Conservation (phyloP, 768 basidiomycete genomes). For the Trametes coccinea region DNA sequence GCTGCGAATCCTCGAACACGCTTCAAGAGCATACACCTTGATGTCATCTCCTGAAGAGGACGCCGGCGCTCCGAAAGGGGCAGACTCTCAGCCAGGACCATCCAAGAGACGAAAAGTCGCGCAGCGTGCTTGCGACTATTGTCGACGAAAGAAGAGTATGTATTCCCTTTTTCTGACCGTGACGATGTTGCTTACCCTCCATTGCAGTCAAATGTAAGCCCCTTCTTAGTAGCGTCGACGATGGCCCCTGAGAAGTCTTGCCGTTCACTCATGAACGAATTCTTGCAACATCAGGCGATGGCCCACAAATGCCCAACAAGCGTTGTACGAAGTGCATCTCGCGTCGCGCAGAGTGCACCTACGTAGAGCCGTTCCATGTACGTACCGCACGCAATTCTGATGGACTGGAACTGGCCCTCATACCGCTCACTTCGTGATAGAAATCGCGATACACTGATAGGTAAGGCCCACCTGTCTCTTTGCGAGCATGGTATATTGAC, state of each 20-base stretch:
- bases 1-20: no score
- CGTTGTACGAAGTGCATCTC: slow-evolving; percentile 64
- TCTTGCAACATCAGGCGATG: slow-evolving; percentile 51
- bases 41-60: not conserved
- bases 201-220: slow-evolving; percentile 61
- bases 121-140: slow-evolving; percentile 12
- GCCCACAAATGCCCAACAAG: slow-evolving; percentile 62
- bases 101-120: slow-evolving; percentile 10
- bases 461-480: slow-evolving; percentile 33
- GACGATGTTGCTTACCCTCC: not conserved
- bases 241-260: no score
- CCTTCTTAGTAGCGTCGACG: no score
- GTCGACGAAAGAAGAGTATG: slow-evolving; percentile 17
- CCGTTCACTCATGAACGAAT: no score
- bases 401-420: not conserved
- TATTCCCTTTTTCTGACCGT: not conserved
- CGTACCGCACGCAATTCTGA: not conserved
- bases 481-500: not conserved
- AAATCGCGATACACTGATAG: slow-evolving; percentile 63
- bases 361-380: slow-evolving; percentile 70
- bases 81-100: not conserved
- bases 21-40: no score
- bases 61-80: not conserved
- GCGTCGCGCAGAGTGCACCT: slow-evolving; percentile 62
- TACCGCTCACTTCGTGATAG: slow-evolving; percentile 20